These are phyloP conservation scores for Coniochaeta prunicola DNA, from an alignment of 2,329 filamentous ascomycete species.

Conservation along the genomic window DNA sequence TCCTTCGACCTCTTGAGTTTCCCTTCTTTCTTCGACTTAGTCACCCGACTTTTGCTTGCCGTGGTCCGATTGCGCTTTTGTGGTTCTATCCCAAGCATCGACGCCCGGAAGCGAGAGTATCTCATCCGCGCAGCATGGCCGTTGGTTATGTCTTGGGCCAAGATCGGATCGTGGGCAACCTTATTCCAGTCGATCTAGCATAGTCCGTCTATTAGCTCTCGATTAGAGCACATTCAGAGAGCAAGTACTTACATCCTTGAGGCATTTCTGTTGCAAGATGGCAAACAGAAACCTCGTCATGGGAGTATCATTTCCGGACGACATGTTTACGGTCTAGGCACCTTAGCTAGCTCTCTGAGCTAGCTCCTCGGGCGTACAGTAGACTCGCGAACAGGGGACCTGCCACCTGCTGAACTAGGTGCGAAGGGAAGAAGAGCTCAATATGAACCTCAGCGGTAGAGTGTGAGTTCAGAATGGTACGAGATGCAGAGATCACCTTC, in stretches of 20 bases:
- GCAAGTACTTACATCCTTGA: slow-evolving; percentile 47
- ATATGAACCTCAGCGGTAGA: slow-evolving; percentile 12
- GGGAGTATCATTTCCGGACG: slow-evolving; percentile 48
- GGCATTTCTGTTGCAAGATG: slow-evolving; percentile 51
- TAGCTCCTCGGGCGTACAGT: not conserved
- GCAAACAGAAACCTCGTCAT: slow-evolving; percentile 53
- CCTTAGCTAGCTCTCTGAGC: not conserved
- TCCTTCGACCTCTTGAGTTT: slow-evolving; percentile 28
- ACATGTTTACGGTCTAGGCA: slow-evolving; percentile 16
- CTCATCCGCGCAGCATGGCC: slow-evolving; percentile 56
- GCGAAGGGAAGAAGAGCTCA: slow-evolving; percentile 4
- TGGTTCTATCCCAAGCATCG: slow-evolving; percentile 40
- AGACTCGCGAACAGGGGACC: not conserved
- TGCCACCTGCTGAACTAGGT: not conserved
- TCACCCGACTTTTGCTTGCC: slow-evolving; percentile 33
- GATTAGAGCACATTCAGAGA: not conserved
- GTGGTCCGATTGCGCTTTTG: slow-evolving; percentile 35
- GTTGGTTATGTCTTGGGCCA: slow-evolving; percentile 48
- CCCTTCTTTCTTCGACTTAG: slow-evolving; percentile 36
- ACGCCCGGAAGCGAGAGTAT: slow-evolving; percentile 43
- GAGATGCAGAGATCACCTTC: slow-evolving; percentile 14
- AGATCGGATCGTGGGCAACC: slow-evolving; percentile 47
- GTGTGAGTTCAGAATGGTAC: not conserved
- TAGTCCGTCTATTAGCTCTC: not conserved
- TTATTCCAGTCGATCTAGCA: slow-evolving; percentile 51